Percentiles rank a stretch among this genome's conserved stretches.
Evolutionary conservation across 257 asterid genomes (phyloP).

Genomic region (Thymus mandschuricus): DNA sequence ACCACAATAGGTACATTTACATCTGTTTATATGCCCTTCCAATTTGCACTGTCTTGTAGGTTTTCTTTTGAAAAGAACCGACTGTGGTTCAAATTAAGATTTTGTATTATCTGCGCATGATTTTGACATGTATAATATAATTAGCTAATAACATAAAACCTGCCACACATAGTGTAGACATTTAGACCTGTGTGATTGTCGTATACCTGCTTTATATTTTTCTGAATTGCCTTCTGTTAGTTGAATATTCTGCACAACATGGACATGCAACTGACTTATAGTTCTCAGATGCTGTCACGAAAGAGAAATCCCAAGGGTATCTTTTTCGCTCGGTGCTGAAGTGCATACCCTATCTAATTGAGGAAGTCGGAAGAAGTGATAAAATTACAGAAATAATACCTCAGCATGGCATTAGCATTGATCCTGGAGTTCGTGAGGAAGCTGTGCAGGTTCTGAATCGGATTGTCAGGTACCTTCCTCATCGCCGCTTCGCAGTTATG

Average conservation of each 20-base stretch:
- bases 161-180: constrained; percentile 11
- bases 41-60: constrained; percentile 19
- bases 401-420: constrained; percentile 98
- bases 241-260: constrained; percentile 32
- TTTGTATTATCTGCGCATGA: constrained; percentile 14
- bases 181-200: constrained; percentile 21
- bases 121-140: constrained; percentile 20
- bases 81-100: constrained; percentile 17
- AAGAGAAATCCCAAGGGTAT: constrained; percentile 97
- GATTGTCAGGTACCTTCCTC: constrained; percentile 88
- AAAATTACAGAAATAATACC: constrained; percentile 97
- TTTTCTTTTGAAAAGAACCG: constrained; percentile 23
- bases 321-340: constrained; percentile 95
- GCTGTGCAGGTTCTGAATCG: constrained; percentile 96
- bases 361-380: constrained; percentile 98
- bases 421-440: constrained; percentile 99
- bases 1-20: constrained; percentile 73
- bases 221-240: constrained; percentile 24
- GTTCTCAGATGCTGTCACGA: constrained; percentile 84
- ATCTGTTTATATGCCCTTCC: constrained; percentile 13
- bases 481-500: constrained; percentile 98
- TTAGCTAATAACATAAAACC: constrained; percentile 7
- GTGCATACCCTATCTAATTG: constrained; percentile 98
- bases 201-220: constrained; percentile 29
- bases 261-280: constrained; percentile 36